phyloP scores from a whole-genome alignment of 2,329 filamentous ascomycete genomes.

The Acarospora socialis region DNA sequence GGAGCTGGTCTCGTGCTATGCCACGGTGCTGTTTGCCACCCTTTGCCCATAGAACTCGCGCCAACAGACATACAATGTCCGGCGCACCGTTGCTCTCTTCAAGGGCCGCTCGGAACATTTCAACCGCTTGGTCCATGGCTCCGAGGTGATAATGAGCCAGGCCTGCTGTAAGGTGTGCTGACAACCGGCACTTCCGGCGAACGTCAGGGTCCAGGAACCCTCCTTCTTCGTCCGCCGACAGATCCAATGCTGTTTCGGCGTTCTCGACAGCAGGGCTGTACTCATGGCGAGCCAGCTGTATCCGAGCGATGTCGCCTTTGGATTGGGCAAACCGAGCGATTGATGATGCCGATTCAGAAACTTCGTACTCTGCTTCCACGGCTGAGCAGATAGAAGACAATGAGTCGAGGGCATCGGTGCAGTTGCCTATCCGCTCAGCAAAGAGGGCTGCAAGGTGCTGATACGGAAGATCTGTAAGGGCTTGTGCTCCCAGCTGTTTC shows the following conservation, averaged over 20 bases:
- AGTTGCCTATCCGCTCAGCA: conserved; percentile 64
- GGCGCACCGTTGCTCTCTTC: conserved; percentile 62
- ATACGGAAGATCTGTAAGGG: conserved; percentile 55
- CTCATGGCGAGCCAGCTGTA: conserved; percentile 53
- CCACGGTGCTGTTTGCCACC: conserved; percentile 59
- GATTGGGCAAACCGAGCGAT: conserved; percentile 67
- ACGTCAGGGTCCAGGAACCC: conserved; percentile 48
- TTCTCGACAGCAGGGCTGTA: conserved; percentile 61
- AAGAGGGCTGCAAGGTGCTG: conserved; percentile 69
- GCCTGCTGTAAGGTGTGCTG: conserved; percentile 72
- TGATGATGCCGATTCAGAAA: conserved; percentile 59
- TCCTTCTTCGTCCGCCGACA: conserved; percentile 58
- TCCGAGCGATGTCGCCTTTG: conserved; percentile 76
- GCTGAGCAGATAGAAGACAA: conserved; percentile 52
- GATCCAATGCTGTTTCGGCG: conserved; percentile 64
- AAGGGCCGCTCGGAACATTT: conserved; percentile 67
- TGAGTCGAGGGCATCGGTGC: conserved; percentile 45
- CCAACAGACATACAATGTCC: conserved; percentile 73
- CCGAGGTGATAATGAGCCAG: conserved; percentile 63
- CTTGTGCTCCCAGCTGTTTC: conserved; percentile 60
- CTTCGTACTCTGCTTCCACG: conserved; percentile 72
- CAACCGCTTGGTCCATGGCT: conserved; percentile 53
- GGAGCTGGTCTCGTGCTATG: conserved; percentile 64
- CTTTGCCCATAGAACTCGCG: conserved; percentile 87
- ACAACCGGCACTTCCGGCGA: conserved; percentile 59